Evolutionary conservation across 2,329 filamentous ascomycete species (phyloP), one percentile per base, ranked within the genome.

Genomic region (Neoarthrinium moseri): DNA sequence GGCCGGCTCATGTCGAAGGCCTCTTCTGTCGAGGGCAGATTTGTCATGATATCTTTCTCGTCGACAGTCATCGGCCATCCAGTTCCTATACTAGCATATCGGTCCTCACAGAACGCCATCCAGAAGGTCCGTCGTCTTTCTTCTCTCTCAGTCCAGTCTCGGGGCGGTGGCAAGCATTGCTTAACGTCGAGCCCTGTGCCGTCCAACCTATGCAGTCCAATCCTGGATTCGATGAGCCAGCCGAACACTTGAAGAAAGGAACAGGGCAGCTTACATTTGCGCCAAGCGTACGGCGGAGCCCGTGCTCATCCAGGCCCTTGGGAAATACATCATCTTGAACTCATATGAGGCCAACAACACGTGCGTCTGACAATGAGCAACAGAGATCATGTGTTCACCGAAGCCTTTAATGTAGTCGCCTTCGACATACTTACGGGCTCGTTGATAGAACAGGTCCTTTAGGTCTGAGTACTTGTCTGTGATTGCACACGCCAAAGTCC

Each of bases 291-390:
- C 81, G 4, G 87, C 87, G 50, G 88, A 78, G 18, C 92, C 94
- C 3, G 89, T 86, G 55, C 89, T 96, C 71, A 96, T 83, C 94
- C 94, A 97, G 1, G 94, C 94, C 54, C 94, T 77, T 1, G 94
- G 92, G 57, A 97, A 97, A 65, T 91, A 95, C 89, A 97, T 96
- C 78, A 89, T 87, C 69, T 92, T 96, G 74, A 96, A 97, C 65
- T 99, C 94, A 58, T 95, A 96, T 1, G 80, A 83, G 5, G 84
- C 81, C 38, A 95, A 75, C 17, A 97, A 72, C 21, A 84, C 74
- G 77, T 95, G 95, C 1, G 89, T 83, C 64, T 99, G 94, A 41
- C 86, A 88, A 65, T 96, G 89, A 13, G 86, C 85, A 23, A 96
- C 75, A 2, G 87, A 92, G 54, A 96, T 87, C 63, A 95, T 87